phyloP scores from a whole-genome alignment of 2,329 filamentous ascomycete genomes.

The Chaetomium strumarium region DNA sequence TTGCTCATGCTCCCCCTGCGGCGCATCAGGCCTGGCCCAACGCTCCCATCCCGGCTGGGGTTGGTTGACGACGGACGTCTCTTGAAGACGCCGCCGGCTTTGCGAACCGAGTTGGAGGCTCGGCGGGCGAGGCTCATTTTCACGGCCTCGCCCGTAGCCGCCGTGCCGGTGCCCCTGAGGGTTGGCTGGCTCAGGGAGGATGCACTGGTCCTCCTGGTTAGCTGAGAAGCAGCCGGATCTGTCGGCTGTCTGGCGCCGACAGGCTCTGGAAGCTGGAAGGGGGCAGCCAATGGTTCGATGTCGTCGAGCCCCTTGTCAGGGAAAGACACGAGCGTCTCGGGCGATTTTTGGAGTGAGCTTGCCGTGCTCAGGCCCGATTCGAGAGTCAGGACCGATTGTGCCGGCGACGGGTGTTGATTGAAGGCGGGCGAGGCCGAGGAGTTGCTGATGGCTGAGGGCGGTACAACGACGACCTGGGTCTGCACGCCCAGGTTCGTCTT shows the following conservation, averaged over 20 bases:
- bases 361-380: conserved; percentile 45
- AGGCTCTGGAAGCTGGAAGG: conserved; percentile 69
- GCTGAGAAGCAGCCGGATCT: conserved; percentile 14
- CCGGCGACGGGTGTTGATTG: conserved; percentile 46
- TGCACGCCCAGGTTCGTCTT: conserved; percentile 41
- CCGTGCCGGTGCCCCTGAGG: conserved; percentile 46
- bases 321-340: conserved; percentile 57
- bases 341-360: conserved; percentile 61
- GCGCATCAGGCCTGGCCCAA: conserved; percentile 81
- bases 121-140: conserved; percentile 65
- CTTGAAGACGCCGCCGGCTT: conserved; percentile 40
- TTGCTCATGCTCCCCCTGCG: conserved; percentile 73
- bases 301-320: conserved; percentile 47
- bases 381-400: conserved; percentile 49
- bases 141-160: conserved; percentile 45
- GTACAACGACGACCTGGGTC: conserved; percentile 35
- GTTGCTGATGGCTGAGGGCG: conserved; percentile 49
- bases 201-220: conserved; percentile 53
- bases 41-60: conserved; percentile 76
- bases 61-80: conserved; percentile 74
- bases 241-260: conserved; percentile 30
- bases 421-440: conserved; percentile 52
- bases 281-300: conserved; percentile 40
- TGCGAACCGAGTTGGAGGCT: conserved; percentile 60
- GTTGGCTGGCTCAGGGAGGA: conserved; percentile 58